phyloP scores from a whole-genome alignment of 1,284 basidiomycete species.

The Sanghuangporus sanghuang region DNA sequence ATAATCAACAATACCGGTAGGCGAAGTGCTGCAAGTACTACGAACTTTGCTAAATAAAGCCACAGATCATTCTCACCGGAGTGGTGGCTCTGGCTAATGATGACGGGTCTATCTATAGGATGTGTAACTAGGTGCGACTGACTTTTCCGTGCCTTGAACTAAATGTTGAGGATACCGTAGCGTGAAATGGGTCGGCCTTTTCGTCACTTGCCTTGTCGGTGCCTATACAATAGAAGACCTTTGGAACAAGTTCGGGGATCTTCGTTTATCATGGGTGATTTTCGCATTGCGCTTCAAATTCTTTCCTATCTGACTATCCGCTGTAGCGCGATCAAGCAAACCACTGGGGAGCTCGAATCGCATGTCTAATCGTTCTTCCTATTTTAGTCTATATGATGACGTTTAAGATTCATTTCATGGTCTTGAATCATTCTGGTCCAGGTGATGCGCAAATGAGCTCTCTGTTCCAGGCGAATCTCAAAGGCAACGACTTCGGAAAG shows the following conservation, averaged over 20 bases:
- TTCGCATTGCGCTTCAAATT: neutral
- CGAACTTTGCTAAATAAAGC: slow-evolving; percentile 11
- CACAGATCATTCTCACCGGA: slow-evolving; percentile 83
- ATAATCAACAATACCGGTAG: slow-evolving; percentile 90
- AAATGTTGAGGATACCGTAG: slow-evolving; percentile 34
- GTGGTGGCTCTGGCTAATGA: slow-evolving; percentile 94
- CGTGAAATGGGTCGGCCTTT: slow-evolving; percentile 96
- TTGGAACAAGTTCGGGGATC: slow-evolving; percentile 97
- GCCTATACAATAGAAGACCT: slow-evolving; percentile 96
- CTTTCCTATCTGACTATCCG: slow-evolving; percentile 14
- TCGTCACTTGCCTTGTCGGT: slow-evolving; percentile 92
- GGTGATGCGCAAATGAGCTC: slow-evolving; percentile 99
- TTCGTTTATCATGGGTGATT: slow-evolving; percentile 83
- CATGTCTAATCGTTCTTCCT: slow-evolving; percentile 86
- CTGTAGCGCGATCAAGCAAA: slow-evolving; percentile 72
- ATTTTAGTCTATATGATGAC: slow-evolving; percentile 88
- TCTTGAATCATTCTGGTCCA: slow-evolving; percentile 91
- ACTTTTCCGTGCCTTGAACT: neutral
- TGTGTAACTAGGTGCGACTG: slow-evolving; percentile 77
- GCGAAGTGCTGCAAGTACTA: slow-evolving; percentile 22
- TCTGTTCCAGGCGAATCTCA: slow-evolving; percentile 95
- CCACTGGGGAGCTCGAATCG: slow-evolving; percentile 88
- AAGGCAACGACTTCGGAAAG: slow-evolving; percentile 87
- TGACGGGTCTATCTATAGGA: slow-evolving; percentile 92
- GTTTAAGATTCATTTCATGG: slow-evolving; percentile 95